Conservation (phyloP, 2,329 filamentous ascomycete species). For the Penicillium rolfsii region DNA sequence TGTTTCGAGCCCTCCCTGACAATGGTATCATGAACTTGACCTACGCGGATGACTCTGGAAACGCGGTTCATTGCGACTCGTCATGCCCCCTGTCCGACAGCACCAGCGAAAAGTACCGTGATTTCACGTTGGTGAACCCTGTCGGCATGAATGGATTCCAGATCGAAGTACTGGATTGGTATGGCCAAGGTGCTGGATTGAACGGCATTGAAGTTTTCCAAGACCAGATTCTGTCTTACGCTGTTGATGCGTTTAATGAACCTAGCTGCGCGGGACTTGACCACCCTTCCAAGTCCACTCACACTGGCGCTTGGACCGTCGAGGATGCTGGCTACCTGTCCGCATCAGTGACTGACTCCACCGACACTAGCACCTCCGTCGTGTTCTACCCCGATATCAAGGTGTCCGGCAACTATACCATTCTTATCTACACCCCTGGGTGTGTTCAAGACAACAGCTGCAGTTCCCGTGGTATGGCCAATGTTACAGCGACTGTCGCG, state of each 20-base stretch:
- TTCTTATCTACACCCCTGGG: conserved; percentile 90
- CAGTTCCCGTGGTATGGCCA: conserved; percentile 73
- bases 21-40: conserved; percentile 96
- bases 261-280: conserved; percentile 72
- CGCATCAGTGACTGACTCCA: conserved; percentile 63
- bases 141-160: conserved; percentile 88
- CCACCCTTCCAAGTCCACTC: conserved; percentile 67
- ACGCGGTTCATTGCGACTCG: conserved; percentile 73
- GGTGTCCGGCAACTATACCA: conserved; percentile 87
- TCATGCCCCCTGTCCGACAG: conserved; percentile 82
- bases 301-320: conserved; percentile 74
- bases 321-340: conserved; percentile 76
- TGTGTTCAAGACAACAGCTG: conserved; percentile 82
- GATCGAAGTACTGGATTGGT: conserved; percentile 84
- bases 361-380: conserved; percentile 66
- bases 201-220: conserved; percentile 85
- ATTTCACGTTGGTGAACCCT: conserved; percentile 86
- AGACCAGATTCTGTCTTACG: conserved; percentile 82
- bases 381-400: conserved; percentile 75
- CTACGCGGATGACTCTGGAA: conserved; percentile 74
- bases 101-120: conserved; percentile 69
- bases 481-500: conserved; percentile 74
- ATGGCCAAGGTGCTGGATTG: conserved; percentile 81
- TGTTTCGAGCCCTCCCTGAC: conserved; percentile 81
- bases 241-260: conserved; percentile 85